Conservation (phyloP, 2,329 filamentous ascomycete genomes). For the Fusarium aywerte region DNA sequence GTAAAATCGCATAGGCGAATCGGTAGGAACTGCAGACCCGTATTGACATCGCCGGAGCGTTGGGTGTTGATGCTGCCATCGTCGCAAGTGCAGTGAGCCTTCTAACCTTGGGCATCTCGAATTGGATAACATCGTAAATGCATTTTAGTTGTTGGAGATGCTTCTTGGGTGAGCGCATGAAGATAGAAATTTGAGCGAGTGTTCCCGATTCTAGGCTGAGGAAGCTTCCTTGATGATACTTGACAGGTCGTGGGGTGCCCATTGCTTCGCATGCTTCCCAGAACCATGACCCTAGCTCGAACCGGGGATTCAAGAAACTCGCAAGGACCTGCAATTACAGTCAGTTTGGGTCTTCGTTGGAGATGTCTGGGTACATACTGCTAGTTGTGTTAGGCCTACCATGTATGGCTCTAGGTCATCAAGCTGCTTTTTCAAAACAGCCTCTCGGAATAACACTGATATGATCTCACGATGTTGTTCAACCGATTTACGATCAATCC, state of each 20-base stretch:
- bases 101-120: constrained; percentile 26
- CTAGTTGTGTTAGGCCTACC: constrained; percentile 31
- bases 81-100: constrained; percentile 4
- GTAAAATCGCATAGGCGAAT: constrained; percentile 24
- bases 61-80: constrained; percentile 1
- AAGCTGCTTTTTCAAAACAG: constrained; percentile 14
- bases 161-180: constrained; percentile 24
- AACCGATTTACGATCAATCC: constrained; percentile 30
- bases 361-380: not conserved
- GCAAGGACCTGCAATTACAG: constrained; percentile 4
- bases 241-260: constrained; percentile 20
- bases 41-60: not conserved
- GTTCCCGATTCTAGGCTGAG: constrained; percentile 27
- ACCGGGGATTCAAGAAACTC: constrained; percentile 31
- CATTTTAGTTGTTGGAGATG: constrained; percentile 14
- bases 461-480: constrained; percentile 31
- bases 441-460: constrained; percentile 31
- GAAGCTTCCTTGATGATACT: constrained; percentile 32
- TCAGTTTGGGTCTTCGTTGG: accelerated
- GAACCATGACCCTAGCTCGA: constrained; percentile 39
- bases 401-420: constrained; percentile 28
- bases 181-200: constrained; percentile 18
- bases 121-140: constrained; percentile 29
- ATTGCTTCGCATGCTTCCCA: constrained; percentile 33
- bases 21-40: constrained; percentile 12